Evolutionary conservation across 2,329 filamentous ascomycete species (phyloP), one percentile per base, ranked within the genome.

Genomic region (Elsinoe arachidis): DNA sequence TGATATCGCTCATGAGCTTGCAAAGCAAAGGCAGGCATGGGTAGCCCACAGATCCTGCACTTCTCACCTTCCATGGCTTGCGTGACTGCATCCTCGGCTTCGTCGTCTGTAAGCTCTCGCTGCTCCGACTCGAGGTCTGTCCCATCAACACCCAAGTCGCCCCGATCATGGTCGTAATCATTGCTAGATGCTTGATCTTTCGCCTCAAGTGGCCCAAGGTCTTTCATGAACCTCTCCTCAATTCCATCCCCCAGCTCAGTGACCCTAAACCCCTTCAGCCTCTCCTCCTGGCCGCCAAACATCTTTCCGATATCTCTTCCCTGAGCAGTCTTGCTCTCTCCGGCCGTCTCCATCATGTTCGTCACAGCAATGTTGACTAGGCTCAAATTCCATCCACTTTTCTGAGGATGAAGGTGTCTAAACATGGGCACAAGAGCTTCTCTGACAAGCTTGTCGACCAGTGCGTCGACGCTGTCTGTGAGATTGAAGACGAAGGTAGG

Each of bases 311-410:
- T 96, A 65, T 96, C 85, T 61, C 87, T 78, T 1, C 88, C 88
- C 11, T 66, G 69, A 0, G 73, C 73, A 19, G 69, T 72, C 62
- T 69, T 76, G 55, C 71, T 73, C 23, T 71, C 65, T 7, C 75
- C 73, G 21, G 72, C 75, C 3, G 71, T 69, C 60, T 76, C 73
- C 5, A 66, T 79, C 85, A 97, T 92, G 67, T 96, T 95, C 12
- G 88, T 87, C 6, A 88, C 90, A 46, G 89, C 91, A 19, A 97
- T 75, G 62, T 96, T 97, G 59, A 97, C 76, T 54, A 97, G 74
- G 62, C 87, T 88, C 15, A 96, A 71, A 63, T 92, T 88, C 87
- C 88, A 95, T 1, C 81, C 83, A 7, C 77, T 74, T 61, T 79
- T 81, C 60, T 87, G 83, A 0, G 83, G 79, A 62, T 92, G 86